These are phyloP conservation scores for Diplocarpon rosae DNA, from an alignment of 2,329 filamentous ascomycete species.

Conservation along the genomic window DNA sequence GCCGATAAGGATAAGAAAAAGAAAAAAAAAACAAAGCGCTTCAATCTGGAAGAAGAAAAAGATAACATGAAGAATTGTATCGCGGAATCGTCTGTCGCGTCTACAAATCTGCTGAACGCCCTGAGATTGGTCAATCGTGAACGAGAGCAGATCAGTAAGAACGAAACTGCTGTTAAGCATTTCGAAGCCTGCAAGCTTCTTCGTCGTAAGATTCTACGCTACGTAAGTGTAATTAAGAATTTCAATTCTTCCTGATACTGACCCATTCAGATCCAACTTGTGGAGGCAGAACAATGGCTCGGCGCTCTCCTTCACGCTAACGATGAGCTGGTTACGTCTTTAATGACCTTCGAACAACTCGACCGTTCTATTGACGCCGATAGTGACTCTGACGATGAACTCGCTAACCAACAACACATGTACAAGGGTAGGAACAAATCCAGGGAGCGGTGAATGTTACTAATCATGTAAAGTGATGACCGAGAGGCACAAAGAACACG, in stretches of 20 bases:
- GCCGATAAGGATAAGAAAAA: conserved; percentile 32
- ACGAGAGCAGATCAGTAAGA: conserved; percentile 75
- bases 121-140: conserved; percentile 89
- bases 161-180: conserved; percentile 58
- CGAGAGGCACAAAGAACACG: conserved; percentile 20
- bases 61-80: conserved; percentile 80
- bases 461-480: conserved; percentile 15
- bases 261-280: conserved; percentile 60
- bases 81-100: conserved; percentile 77
- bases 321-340: conserved; percentile 83
- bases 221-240: conserved; percentile 38
- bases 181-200: conserved; percentile 84
- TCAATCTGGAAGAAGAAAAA: conserved; percentile 81
- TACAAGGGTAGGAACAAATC: conserved; percentile 43
- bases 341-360: conserved; percentile 91
- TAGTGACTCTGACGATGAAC: conserved; percentile 58
- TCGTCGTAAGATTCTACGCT: conserved; percentile 73
- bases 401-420: conserved; percentile 54
- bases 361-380: conserved; percentile 74
- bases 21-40: conserved; percentile 50
- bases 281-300: conserved; percentile 85
- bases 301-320: conserved; percentile 88
- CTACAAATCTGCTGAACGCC: conserved; percentile 82
- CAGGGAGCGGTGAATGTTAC: not conserved
- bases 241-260: conserved; percentile 1